These are phyloP conservation scores for Spathaspora arborariae DNA, from an alignment of 805 yeast genomes.

Conservation along the genomic window DNA sequence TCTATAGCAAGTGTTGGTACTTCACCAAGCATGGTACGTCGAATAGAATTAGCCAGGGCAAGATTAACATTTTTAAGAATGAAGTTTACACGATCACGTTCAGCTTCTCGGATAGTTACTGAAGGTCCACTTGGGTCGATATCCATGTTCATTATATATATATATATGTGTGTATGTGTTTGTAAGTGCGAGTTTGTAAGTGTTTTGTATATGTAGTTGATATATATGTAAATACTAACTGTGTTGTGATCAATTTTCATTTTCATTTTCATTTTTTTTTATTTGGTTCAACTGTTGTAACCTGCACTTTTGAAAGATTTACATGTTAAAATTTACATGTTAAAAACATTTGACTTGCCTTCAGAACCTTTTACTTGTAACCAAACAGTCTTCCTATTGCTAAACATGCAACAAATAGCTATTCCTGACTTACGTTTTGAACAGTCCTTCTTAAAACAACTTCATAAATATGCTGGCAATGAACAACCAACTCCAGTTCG, in stretches of 20 bases:
- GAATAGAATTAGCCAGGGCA: conserved; percentile 84
- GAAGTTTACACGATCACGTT: conserved; percentile 84
- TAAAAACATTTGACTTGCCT: neutral
- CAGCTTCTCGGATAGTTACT: conserved; percentile 84
- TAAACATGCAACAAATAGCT: conserved; percentile 10
- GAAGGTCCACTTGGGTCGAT: conserved; percentile 54
- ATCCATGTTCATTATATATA: conserved; percentile 14
- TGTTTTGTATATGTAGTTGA: neutral
- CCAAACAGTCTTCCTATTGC: neutral
- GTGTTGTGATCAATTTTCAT: neutral
- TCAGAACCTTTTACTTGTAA: neutral
- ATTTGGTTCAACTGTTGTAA: neutral
- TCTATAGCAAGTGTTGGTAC: conserved; percentile 97
- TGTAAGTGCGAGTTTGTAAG: neutral
- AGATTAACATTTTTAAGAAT: conserved; percentile 83
- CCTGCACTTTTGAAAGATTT: neutral
- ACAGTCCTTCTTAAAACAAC: conserved; percentile 46
- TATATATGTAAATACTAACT: neutral
- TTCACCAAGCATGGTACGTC: conserved; percentile 92
- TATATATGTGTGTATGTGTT: neutral
- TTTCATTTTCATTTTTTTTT: no score
- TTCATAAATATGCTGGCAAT: conserved; percentile 26
- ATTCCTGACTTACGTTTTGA: conserved; percentile 69
- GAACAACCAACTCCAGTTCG: conserved; percentile 3
- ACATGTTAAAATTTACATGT: neutral